A percentile compares a stretch with the other conserved stretches of the same genome.
Conservation (phyloP, 2,329 filamentous ascomycete species). For the Rutstroemia sp. region DNA sequence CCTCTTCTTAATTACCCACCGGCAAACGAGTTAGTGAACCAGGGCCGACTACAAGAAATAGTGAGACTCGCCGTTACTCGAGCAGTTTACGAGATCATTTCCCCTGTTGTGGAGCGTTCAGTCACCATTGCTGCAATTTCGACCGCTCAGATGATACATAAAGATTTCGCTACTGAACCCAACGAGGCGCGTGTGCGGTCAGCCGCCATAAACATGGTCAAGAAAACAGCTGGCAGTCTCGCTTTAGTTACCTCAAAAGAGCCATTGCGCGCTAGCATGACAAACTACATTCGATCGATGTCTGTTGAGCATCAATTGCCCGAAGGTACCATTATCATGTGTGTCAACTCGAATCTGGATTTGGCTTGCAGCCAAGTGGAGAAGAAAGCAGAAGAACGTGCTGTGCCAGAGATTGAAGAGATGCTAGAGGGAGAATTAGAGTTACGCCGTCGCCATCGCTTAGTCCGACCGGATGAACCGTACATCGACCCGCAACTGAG, state of each 20-base stretch:
- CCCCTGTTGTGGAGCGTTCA: constrained; percentile 92
- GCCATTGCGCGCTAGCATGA: constrained; percentile 90
- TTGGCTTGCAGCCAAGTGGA: constrained; percentile 90
- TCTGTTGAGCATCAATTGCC: constrained; percentile 67
- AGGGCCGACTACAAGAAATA: constrained; percentile 63
- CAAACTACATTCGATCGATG: constrained; percentile 82
- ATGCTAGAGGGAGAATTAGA: constrained; percentile 80
- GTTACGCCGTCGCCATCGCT: constrained; percentile 66
- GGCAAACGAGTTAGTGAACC: constrained; percentile 68
- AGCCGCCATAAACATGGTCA: constrained; percentile 88
- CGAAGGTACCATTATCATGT: constrained; percentile 95
- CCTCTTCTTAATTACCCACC: constrained; percentile 74
- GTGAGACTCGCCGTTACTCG: constrained; percentile 80
- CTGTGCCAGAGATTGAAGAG: constrained; percentile 89
- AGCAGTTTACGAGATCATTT: constrained; percentile 92
- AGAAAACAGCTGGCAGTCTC: constrained; percentile 86
- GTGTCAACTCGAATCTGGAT: constrained; percentile 95
- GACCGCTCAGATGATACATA: constrained; percentile 88
- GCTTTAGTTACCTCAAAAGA: constrained; percentile 98
- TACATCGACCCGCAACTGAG: constrained; percentile 78
- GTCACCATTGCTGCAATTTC: constrained; percentile 98
- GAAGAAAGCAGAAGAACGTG: constrained; percentile 88
- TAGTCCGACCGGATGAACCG: constrained; percentile 70
- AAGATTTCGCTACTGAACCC: constrained; percentile 90
- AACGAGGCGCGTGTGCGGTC: constrained; percentile 82